These are phyloP conservation scores for Solanum boliviense DNA, from an alignment of 257 asterid species.

Conservation along the genomic window DNA sequence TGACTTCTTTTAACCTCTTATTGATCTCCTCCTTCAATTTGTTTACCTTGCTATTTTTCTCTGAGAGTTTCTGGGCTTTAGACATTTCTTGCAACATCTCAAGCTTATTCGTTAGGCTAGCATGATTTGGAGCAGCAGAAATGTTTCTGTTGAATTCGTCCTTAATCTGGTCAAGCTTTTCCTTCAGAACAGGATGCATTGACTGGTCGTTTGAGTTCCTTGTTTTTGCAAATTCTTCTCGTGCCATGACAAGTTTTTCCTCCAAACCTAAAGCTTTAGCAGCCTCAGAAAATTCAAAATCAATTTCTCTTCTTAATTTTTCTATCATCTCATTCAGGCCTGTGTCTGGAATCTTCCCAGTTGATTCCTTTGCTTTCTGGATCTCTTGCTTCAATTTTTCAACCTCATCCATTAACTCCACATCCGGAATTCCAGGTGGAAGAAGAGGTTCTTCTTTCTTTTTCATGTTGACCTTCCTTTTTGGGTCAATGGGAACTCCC, in stretches of 20 bases:
- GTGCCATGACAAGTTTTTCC: constrained; percentile 40
- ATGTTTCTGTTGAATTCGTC: constrained; percentile 44
- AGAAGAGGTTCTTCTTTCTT: constrained; percentile 45
- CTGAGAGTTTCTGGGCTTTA: constrained; percentile 22
- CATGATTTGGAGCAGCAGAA: constrained; percentile 55
- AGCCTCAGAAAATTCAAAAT: constrained; percentile 50
- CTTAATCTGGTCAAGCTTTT: constrained; percentile 46
- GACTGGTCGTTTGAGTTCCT: constrained; percentile 36
- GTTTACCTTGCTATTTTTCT: constrained; percentile 20
- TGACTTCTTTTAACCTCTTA: constrained; percentile 39
- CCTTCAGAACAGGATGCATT: constrained; percentile 33
- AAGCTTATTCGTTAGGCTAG: constrained; percentile 43
- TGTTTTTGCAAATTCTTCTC: constrained; percentile 53
- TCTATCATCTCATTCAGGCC: constrained; percentile 37
- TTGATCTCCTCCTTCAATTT: constrained; percentile 39
- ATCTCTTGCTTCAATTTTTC: constrained; percentile 49
- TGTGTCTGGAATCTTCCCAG: constrained; percentile 17
- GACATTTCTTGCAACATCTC: constrained; percentile 47
- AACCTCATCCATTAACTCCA: constrained; percentile 48
- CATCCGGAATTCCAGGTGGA: constrained; percentile 33
- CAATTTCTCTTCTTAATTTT: constrained; percentile 49
- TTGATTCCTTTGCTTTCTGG: constrained; percentile 32
- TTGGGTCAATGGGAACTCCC: constrained; percentile 61
- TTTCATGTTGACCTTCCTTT: constrained; percentile 52
- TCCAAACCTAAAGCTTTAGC: constrained; percentile 56